Conservation (phyloP, 306 rosid genomes). For the Pyrus pyrifolia region DNA sequence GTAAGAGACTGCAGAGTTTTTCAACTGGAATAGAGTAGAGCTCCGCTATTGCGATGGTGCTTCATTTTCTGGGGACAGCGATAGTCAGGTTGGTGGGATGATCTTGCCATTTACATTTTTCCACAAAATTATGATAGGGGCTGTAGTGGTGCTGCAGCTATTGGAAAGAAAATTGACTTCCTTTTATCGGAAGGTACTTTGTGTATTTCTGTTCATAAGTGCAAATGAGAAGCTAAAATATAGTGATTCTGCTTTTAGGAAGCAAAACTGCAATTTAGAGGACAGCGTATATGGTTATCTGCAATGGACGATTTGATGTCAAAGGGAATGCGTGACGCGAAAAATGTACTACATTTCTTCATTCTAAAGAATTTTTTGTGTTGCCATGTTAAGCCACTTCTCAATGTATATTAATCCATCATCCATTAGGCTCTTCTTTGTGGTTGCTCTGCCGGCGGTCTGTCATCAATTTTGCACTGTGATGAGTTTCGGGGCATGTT, state of each 20-base stretch:
- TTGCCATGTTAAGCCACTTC: neutral
- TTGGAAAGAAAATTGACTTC: too few relatives aligned
- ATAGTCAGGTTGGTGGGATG: conserved; percentile 38
- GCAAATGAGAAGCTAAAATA: neutral
- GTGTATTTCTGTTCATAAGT: neutral
- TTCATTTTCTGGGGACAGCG: conserved; percentile 66
- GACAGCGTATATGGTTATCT: conserved; percentile 69
- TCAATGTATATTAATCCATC: neutral
- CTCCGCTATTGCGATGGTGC: conserved; percentile 90
- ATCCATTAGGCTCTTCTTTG: conserved; percentile 51
- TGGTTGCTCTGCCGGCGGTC: conserved; percentile 86
- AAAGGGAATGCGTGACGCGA: conserved; percentile 63
- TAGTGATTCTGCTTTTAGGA: conserved; percentile 22
- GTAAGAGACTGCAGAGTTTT: conserved; percentile 49
- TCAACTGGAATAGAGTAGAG: conserved; percentile 74
- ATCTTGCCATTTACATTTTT: neutral
- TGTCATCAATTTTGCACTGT: conserved; percentile 75
- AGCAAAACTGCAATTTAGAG: conserved; percentile 65
- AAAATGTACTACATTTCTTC: conserved; percentile 20
- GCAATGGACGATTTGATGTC: conserved; percentile 70
- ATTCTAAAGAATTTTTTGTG: neutral
- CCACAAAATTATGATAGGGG: neutral
- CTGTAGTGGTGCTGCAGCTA: neutral
- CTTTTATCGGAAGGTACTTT: neutral
- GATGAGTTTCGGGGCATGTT: conserved; percentile 56